These are phyloP conservation scores for Cercophora sp. DNA, from an alignment of 495 filamentous ascomycete genomes.

Conservation along the genomic window DNA sequence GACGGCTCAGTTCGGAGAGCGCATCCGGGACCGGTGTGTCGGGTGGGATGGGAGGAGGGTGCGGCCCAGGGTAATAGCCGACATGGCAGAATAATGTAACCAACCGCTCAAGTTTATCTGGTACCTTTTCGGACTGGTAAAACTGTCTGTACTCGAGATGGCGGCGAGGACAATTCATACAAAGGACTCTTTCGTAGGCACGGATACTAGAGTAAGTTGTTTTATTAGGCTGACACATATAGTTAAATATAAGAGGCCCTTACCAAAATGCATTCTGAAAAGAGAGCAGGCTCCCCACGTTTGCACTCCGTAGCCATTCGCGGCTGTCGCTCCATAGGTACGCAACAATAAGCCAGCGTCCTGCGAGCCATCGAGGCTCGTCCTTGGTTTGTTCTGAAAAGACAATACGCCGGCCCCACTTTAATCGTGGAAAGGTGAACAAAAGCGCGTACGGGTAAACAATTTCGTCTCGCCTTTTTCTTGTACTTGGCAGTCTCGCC, in stretches of 20 bases:
- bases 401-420: conserved; percentile 9
- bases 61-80: not conserved
- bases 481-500: conserved; percentile 5
- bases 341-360: conserved; percentile 9
- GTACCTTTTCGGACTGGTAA: conserved; percentile 5
- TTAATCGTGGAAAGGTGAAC: conserved; percentile 3
- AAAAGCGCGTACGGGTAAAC: not conserved
- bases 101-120: conserved; percentile 3
- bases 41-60: conserved; percentile 8
- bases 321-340: conserved; percentile 9
- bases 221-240: conserved; percentile 4
- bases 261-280: conserved; percentile 7
- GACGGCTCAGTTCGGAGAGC: conserved; percentile 3
- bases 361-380: conserved; percentile 4
- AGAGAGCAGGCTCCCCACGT: conserved; percentile 6
- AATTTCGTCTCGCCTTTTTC: conserved; percentile 1
- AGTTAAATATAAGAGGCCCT: not conserved
- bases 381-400: conserved; percentile 10
- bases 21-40: not conserved
- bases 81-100: conserved; percentile 7
- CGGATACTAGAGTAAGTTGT: conserved; percentile 5
- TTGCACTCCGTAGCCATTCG: conserved; percentile 3
- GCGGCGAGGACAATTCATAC: not conserved
- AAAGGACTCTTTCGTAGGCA: conserved; percentile 5
- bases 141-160: not conserved